Base-by-base conservation (phyloP, 257 asterid genomes). In the Gynochthodes officinalis region DNA sequence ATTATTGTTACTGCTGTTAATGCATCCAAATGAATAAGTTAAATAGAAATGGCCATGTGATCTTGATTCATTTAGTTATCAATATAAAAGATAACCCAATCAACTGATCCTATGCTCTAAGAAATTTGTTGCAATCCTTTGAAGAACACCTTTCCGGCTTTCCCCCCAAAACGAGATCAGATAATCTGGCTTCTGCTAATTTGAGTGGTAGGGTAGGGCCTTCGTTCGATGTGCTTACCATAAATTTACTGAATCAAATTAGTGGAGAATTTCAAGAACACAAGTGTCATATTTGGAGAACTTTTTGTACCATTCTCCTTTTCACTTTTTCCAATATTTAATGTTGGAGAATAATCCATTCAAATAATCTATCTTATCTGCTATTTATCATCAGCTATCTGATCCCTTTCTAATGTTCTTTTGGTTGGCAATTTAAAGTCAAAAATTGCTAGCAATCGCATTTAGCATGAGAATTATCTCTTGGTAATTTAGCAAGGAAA, bases 341-440 rank as follows among this genome's bases (percentile, higher is more conserved):
- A 55, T 35, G 9, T 33, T 39, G 27, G 18, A 61, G 4, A 69
- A 21, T 62, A 64, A 69, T 54, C 73, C 73, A 25, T 13, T 18
- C 59, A 66, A 39, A 74, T 85, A 73, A 77, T 75, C 15, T 82
- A 83, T 53, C 77, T 82, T 83, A 90, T 85, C 96, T 83, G 80
- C 32, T 65, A 64, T 33, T 64, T 62, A 74, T 53, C 74, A 76
- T 55, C 72, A 60, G 69, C 44, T 79, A 72, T 64, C 73, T 67
- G 69, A 78, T 80, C 71, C 70, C 27, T 35, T n/a, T 54, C 71
- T 70, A 21, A 77, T 50, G 32, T 65, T 79, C 74, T 74, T 77
- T 79, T 73, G 69, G 78, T 76, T 78, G 74, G 81, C 82, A 8
- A 15, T 21, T 23, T 1, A 25, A 23, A 19, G 16, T 37, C 4